These are phyloP conservation scores for Gryganskiella cystojenkinii DNA, from an alignment of 192 early-diverging fungal species.

Conservation along the genomic window DNA sequence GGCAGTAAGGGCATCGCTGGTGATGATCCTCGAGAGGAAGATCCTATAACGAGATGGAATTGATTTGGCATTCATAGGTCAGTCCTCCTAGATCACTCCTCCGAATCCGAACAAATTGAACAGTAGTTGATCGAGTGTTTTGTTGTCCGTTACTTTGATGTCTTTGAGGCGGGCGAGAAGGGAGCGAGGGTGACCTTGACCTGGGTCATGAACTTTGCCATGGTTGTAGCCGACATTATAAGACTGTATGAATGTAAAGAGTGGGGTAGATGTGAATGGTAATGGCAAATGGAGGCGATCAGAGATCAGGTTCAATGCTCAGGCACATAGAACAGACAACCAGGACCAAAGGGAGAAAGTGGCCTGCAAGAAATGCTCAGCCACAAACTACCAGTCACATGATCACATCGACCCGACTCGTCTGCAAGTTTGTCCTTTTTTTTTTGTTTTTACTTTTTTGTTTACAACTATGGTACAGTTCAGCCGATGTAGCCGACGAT, in stretches of 20 bases:
- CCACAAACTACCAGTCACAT: too few relatives aligned
- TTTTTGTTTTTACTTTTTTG: too few relatives aligned
- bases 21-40: slow-evolving; percentile 61
- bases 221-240: slow-evolving; percentile 33
- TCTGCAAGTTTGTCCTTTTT: too few relatives aligned
- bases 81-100: not conserved
- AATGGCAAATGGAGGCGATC: too few relatives aligned
- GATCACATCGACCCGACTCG: too few relatives aligned
- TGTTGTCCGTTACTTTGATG: slow-evolving; percentile 54
- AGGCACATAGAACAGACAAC: too few relatives aligned
- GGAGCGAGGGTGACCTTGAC: slow-evolving; percentile 65
- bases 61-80: not conserved
- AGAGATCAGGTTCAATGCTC: too few relatives aligned
- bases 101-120: not conserved
- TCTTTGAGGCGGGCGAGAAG: slow-evolving; percentile 56
- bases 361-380: too few relatives aligned
- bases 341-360: too few relatives aligned
- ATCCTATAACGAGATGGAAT: slow-evolving; percentile 40
- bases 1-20: slow-evolving; percentile 54
- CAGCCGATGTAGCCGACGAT: too few relatives aligned
- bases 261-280: too few relatives aligned
- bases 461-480: too few relatives aligned
- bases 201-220: slow-evolving; percentile 57
- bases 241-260: not conserved
- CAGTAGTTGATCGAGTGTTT: not conserved